A percentile compares a stretch with the other conserved stretches of the same genome.
Evolutionary conservation across 495 filamentous ascomycete genomes (phyloP).

Genomic region (Penicillium fimorum): DNA sequence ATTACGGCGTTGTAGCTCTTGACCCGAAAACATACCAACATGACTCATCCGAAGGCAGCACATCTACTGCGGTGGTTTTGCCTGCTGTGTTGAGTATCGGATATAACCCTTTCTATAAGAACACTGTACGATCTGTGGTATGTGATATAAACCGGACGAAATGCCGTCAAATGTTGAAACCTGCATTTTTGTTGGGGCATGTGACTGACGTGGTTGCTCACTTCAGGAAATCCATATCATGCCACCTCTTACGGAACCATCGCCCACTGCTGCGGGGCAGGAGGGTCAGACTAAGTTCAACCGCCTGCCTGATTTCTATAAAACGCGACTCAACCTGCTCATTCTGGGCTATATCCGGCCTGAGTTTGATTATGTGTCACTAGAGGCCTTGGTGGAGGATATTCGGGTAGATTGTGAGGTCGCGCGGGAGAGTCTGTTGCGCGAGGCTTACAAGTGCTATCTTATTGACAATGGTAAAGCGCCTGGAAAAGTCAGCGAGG

Average conservation of each 20-base stretch:
- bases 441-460: conserved; percentile 63
- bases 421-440: conserved; percentile 65
- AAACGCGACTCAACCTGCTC: conserved; percentile 67
- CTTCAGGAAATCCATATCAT: conserved; percentile 82
- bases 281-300: conserved; percentile 34
- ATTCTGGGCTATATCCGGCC: conserved; percentile 85
- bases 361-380: conserved; percentile 81
- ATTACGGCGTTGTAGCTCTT: conserved; percentile 83
- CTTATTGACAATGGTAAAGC: conserved; percentile 40
- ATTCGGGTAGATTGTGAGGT: conserved; percentile 88
- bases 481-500: conserved; percentile 24
- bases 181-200: not conserved
- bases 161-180: not conserved
- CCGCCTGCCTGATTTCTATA: conserved; percentile 77
- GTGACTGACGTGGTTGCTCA: not conserved
- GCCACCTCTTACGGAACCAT: conserved; percentile 46
- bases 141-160: conserved; percentile 11
- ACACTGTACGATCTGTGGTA: conserved; percentile 70
- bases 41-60: conserved; percentile 4
- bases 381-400: conserved; percentile 82
- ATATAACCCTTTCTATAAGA: conserved; percentile 95
- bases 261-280: conserved; percentile 45
- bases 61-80: conserved; percentile 52
- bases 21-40: conserved; percentile 33
- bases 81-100: conserved; percentile 93